Conservation (phyloP, 2,329 filamentous ascomycete genomes). For the Diaporthe citrichinensis region DNA sequence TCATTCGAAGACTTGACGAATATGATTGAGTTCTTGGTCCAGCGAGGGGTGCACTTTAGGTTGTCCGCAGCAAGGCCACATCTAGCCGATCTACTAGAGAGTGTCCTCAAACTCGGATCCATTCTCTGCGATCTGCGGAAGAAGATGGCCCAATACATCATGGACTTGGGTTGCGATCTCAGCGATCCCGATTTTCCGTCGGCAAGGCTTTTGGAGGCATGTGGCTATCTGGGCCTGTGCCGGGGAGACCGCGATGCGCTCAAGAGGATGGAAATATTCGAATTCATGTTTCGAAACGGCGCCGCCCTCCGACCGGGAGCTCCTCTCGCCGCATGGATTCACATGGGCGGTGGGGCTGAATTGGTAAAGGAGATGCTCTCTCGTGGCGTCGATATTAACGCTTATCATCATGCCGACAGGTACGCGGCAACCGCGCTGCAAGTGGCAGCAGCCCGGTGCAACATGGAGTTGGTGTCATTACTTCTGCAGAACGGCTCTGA, state of each 20-base stretch:
- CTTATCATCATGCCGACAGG: rapidly evolving
- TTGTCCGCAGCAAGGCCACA: neutral
- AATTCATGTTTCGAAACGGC: neutral
- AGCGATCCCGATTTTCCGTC: neutral
- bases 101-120: too few relatives aligned
- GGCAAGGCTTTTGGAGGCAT: neutral
- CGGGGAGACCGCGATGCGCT: too few relatives aligned
- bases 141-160: neutral
- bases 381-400: neutral
- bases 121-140: too few relatives aligned
- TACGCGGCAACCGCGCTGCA: neutral
- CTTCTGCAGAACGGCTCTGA: neutral
- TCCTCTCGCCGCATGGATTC: neutral
- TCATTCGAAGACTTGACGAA: neutral
- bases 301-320: neutral
- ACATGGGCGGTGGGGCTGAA: neutral
- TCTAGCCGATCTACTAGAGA: neutral
- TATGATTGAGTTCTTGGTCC: neutral
- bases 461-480: neutral
- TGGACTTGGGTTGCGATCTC: neutral
- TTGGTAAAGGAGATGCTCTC: neutral
- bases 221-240: too few relatives aligned
- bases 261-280: too few relatives aligned
- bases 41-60: neutral
- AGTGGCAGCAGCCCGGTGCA: neutral